Evolutionary conservation across 257 asterid species (phyloP).

Genomic region (Leonotis leonurus): DNA sequence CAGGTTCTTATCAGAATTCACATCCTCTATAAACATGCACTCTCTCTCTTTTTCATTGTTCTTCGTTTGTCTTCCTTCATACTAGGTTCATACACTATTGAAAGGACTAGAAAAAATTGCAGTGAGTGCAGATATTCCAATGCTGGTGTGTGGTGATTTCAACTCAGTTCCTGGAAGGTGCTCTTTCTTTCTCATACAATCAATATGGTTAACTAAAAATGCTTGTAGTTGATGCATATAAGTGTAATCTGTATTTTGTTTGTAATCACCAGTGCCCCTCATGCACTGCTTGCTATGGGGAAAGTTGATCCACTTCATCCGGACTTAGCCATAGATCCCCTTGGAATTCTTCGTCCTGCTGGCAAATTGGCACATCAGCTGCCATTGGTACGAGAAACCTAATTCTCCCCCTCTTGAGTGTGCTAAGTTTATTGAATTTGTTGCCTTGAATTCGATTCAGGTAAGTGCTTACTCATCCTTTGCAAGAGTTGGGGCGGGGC

Average conservation of each 20-base stretch:
- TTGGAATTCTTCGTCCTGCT: conserved; percentile 74
- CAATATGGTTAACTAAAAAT: neutral
- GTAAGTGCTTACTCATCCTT: conserved; percentile 99
- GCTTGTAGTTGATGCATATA: neutral
- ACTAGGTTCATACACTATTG: conserved; percentile 80
- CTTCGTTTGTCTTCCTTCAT: conserved; percentile 14
- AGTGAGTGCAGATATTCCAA: conserved; percentile 86
- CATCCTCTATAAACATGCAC: conserved; percentile 7
- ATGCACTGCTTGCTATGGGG: conserved; percentile 94
- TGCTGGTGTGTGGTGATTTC: conserved; percentile 98
- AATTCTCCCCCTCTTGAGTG: neutral
- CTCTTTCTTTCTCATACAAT: conserved; percentile 6
- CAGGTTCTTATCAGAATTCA: conserved; percentile 48
- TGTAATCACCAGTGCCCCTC: conserved; percentile 74
- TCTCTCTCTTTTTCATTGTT: neutral
- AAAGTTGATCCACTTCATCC: conserved; percentile 87
- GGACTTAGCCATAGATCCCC: conserved; percentile 78
- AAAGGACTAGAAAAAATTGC: conserved; percentile 98
- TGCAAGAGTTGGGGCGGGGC: conserved; percentile 68
- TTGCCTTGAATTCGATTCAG: conserved; percentile 29
- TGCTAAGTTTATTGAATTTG: neutral
- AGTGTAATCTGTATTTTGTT: neutral
- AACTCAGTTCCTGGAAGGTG: conserved; percentile 92
- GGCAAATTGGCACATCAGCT: conserved; percentile 68
- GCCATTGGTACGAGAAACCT: conserved; percentile 61